Percentiles rank a stretch among this genome's conserved stretches.
Evolutionary conservation across 2,329 filamentous ascomycete species (phyloP).

Genomic region (Plectosphaerella cucumerina): DNA sequence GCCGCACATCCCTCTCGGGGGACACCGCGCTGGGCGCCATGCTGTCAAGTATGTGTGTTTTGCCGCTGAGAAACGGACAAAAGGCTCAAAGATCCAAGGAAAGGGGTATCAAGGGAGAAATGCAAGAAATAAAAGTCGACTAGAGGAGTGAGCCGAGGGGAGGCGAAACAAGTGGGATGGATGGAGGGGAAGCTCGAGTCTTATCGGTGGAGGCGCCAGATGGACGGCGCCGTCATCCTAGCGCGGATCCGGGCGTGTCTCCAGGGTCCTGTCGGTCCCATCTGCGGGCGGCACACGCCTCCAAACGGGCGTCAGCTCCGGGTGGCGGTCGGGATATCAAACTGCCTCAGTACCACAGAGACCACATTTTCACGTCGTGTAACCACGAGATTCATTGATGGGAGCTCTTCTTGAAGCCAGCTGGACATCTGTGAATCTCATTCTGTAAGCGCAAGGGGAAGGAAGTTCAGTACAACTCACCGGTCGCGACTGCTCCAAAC

Average conservation of each 20-base stretch:
- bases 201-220: background rate
- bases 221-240: constrained; percentile 2
- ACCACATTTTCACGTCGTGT: background rate
- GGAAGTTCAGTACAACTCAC: too few species aligned
- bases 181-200: background rate
- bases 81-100: background rate
- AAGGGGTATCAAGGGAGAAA: background rate
- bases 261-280: background rate
- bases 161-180: background rate
- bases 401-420: background rate
- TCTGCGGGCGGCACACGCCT: background rate
- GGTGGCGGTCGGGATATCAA: background rate
- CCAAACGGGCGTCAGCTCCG: background rate
- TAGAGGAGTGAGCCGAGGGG: background rate
- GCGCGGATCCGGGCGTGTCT: background rate
- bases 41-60: background rate
- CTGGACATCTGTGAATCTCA: background rate
- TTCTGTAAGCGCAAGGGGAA: background rate
- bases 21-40: constrained; percentile 57
- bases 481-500: too few species aligned
- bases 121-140: background rate
- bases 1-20: constrained; percentile 34
- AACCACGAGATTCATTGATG: background rate
- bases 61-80: background rate
- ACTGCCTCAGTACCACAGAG: background rate